These are phyloP conservation scores for Pichia cactophila DNA, from an alignment of 1,139 yeast species.

Conservation along the genomic window DNA sequence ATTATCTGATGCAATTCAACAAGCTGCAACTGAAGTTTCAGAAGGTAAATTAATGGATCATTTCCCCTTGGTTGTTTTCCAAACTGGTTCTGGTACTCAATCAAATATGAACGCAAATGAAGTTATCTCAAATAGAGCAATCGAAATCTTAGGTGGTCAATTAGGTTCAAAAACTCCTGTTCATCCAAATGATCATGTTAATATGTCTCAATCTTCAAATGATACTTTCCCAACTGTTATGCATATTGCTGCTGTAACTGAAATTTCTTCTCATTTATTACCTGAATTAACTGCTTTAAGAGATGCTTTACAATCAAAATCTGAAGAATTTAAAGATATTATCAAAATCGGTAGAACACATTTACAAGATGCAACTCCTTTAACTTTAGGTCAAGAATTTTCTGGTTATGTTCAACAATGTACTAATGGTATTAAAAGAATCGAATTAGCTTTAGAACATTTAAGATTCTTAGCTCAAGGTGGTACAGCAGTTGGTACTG, in stretches of 20 bases:
- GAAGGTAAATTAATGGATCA: conserved; percentile 89
- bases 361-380: conserved; percentile 96
- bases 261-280: conserved; percentile 63
- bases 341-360: conserved; percentile 99
- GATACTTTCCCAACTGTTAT: conserved; percentile 99
- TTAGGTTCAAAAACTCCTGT: conserved; percentile 89
- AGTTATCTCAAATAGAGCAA: conserved; percentile 96
- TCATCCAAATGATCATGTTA: conserved; percentile 97
- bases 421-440: conserved; percentile 81
- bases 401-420: conserved; percentile 94
- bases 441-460: conserved; percentile 68
- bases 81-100: conserved; percentile 98
- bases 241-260: conserved; percentile 98
- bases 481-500: conserved; percentile 99
- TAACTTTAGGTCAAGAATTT: conserved; percentile 96
- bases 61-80: conserved; percentile 97
- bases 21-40: conserved; percentile 92
- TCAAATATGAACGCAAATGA: conserved; percentile 98
- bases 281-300: conserved; percentile 76
- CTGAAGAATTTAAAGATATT: conserved; percentile 77
- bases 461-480: conserved; percentile 90
- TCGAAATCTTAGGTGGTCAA: conserved; percentile 87
- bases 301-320: conserved; percentile 66
- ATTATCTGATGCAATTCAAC: conserved; percentile 74
- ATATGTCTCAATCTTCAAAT: conserved; percentile 96